Conservation (phyloP, 805 yeast species). For the Sporopachydermia lactativora region DNA sequence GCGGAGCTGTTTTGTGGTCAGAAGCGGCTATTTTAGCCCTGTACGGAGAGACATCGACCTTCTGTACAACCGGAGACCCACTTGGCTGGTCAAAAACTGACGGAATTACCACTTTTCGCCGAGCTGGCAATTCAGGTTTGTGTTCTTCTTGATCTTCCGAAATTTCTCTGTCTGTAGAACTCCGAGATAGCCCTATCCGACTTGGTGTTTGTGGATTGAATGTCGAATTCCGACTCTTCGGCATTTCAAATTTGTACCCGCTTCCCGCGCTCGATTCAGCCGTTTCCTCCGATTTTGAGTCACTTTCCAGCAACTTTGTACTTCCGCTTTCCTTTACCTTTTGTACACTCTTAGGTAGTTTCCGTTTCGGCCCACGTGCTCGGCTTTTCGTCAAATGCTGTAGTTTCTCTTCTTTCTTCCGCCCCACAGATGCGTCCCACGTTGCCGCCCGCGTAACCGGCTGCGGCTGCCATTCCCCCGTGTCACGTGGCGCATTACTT, state of each 20-base stretch:
- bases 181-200: neutral
- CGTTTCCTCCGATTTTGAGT: too few species aligned
- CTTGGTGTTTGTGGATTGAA: neutral
- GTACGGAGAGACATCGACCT: neutral
- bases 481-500: neutral
- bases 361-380: conserved; percentile 25
- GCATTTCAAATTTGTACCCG: too few species aligned
- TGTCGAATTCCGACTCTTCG: too few species aligned
- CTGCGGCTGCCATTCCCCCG: neutral
- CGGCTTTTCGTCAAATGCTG: conserved; percentile 20
- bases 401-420: conserved; percentile 8
- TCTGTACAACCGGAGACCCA: neutral
- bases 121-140: neutral
- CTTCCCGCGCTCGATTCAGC: too few species aligned
- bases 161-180: too few species aligned
- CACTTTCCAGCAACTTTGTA: too few species aligned
- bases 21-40: neutral
- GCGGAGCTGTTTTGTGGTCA: neutral
- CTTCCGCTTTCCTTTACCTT: too few species aligned
- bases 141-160: neutral
- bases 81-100: neutral
- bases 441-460: too few species aligned
- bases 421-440: neutral
- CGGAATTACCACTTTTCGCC: neutral
- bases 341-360: conserved; percentile 17